phyloP scores from a whole-genome alignment of 805 yeast genomes.

The Cyberlindnera nakhonratchasimensis region DNA sequence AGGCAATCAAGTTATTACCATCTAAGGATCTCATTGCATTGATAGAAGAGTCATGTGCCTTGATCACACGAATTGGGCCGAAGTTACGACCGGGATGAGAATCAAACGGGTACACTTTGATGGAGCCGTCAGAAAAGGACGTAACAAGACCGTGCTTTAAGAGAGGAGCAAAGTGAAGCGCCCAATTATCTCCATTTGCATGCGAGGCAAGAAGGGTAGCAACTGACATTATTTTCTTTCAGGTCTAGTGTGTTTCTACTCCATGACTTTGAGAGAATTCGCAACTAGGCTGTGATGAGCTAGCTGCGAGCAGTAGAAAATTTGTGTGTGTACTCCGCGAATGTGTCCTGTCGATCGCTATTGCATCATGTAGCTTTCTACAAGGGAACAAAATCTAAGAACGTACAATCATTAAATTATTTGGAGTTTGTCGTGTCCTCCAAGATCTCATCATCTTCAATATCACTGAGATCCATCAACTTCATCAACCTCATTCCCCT shows the following conservation, averaged over 20 bases:
- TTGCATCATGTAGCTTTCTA: too few species aligned
- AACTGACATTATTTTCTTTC: conserved; percentile 19
- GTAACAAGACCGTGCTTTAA: conserved; percentile 38
- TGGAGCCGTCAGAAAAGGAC: conserved; percentile 46
- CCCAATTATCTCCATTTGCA: conserved; percentile 47
- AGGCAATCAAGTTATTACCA: conserved; percentile 31
- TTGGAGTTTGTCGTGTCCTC: background rate
- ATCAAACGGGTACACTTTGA: conserved; percentile 38
- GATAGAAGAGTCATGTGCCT: conserved; percentile 37
- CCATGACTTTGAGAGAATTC: background rate
- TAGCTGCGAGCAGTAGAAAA: background rate
- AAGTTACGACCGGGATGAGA: conserved; percentile 21
- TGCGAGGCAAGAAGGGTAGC: conserved; percentile 24
- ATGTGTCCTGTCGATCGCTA: background rate
- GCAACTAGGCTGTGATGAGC: background rate
- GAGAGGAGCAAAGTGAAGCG: conserved; percentile 37
- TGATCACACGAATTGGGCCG: conserved; percentile 26
- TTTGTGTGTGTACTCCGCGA: conserved; percentile 3
- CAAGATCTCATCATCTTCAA: conserved; percentile 16
- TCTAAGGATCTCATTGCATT: conserved; percentile 26
- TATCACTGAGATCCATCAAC: conserved; percentile 28
- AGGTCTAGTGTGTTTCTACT: background rate
- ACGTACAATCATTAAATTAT: background rate
- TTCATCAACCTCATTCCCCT: conserved; percentile 29
- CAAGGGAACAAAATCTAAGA: background rate